Conservation (phyloP, 768 basidiomycete species). For the Lyophyllum atratum region DNA sequence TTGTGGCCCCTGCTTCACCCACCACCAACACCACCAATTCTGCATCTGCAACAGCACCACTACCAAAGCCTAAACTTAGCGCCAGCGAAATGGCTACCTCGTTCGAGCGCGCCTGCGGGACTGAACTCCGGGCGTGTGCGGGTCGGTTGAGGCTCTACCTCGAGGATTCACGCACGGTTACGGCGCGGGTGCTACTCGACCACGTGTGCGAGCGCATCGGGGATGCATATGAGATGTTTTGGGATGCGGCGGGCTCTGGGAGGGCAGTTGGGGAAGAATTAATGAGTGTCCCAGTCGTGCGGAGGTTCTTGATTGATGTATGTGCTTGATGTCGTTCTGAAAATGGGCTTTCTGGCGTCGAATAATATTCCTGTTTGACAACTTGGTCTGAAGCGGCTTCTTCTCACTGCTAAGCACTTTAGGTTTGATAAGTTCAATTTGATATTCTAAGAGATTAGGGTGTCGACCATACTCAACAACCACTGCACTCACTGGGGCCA, state of each 20-base stretch:
- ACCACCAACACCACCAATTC: conserved; percentile 19
- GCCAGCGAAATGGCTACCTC: conserved; percentile 44
- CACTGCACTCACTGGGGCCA: too few species aligned
- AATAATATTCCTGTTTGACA: not conserved
- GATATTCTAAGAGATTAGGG: too few species aligned
- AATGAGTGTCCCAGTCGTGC: conserved; percentile 7
- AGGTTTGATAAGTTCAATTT: too few species aligned
- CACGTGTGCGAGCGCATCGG: conserved; percentile 77
- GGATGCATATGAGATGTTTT: conserved; percentile 74
- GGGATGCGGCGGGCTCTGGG: conserved; percentile 51
- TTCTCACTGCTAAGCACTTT: too few species aligned
- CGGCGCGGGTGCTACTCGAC: conserved; percentile 74
- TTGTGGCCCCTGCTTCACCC: conserved; percentile 9
- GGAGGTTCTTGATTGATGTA: conserved; percentile 10
- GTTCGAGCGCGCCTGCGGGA: conserved; percentile 58
- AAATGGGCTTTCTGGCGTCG: not conserved
- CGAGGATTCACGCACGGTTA: conserved; percentile 79
- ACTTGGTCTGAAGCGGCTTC: too few species aligned
- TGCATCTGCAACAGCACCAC: conserved; percentile 33
- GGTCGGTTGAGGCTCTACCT: conserved; percentile 74
- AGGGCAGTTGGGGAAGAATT: not conserved
- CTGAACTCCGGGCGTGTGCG: conserved; percentile 56
- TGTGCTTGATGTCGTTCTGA: conserved; percentile 5
- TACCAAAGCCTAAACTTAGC: conserved; percentile 46
- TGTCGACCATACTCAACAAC: too few species aligned